These are phyloP conservation scores for Fraxinus dipetala DNA, from an alignment of 305 asterid genomes.

Conservation along the genomic window DNA sequence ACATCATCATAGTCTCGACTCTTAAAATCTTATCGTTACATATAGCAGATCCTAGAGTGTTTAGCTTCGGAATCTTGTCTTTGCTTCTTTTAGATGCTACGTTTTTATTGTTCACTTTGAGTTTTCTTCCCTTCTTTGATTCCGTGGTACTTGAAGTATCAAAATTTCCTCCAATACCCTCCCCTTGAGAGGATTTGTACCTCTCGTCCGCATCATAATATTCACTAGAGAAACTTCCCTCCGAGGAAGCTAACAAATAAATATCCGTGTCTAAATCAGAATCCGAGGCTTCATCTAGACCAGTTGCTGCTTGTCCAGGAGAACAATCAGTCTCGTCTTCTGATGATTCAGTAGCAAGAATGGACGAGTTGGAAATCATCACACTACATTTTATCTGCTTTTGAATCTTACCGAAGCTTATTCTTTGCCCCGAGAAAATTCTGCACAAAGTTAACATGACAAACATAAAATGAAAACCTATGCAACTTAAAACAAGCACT, in stretches of 20 bases:
- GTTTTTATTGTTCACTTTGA: slow-evolving; percentile 37
- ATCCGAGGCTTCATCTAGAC: slow-evolving; percentile 17
- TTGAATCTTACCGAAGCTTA: slow-evolving; percentile 63
- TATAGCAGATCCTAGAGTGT: slow-evolving; percentile 72
- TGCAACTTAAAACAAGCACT: not conserved
- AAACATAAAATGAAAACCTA: not conserved
- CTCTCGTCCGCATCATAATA: slow-evolving; percentile 27
- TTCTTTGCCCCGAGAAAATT: slow-evolving; percentile 54
- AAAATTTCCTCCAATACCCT: slow-evolving; percentile 22
- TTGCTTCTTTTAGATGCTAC: slow-evolving; percentile 39
- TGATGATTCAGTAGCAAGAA: slow-evolving; percentile 28
- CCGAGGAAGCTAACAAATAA: slow-evolving; percentile 22
- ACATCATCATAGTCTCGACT: not conserved
- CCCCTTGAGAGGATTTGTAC: slow-evolving; percentile 9
- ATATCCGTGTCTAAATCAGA: slow-evolving; percentile 14
- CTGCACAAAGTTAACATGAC: slow-evolving; percentile 59
- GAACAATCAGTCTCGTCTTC: slow-evolving; percentile 13
- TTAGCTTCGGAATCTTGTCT: slow-evolving; percentile 36
- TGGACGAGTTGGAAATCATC: slow-evolving; percentile 29
- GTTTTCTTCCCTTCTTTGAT: slow-evolving; percentile 30
- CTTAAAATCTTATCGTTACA: slow-evolving; percentile 34
- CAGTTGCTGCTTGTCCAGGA: slow-evolving; percentile 4
- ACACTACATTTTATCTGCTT: slow-evolving; percentile 67
- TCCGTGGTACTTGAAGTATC: slow-evolving; percentile 19
- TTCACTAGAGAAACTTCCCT: slow-evolving; percentile 23